Evolutionary conservation across 2,329 filamentous ascomycete genomes (phyloP).

Genomic region (Periglandula ipomoeae): DNA sequence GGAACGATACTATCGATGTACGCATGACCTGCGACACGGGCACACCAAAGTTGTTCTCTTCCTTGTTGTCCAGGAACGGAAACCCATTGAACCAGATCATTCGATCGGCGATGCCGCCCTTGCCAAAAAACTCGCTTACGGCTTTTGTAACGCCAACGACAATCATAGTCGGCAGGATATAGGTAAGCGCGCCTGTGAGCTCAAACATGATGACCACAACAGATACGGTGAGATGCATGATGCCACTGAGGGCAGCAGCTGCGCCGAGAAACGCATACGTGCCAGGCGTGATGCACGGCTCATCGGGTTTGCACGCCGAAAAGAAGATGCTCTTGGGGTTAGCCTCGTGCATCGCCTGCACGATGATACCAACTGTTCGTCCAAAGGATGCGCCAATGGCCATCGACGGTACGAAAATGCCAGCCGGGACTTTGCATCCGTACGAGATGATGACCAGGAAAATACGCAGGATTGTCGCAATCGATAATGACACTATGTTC

Average conservation of each 20-base stretch:
- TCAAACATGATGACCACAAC: slow-evolving; percentile 99
- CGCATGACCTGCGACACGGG: slow-evolving; percentile 90
- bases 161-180: slow-evolving; percentile 98
- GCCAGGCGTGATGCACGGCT: slow-evolving; percentile 92
- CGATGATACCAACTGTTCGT: slow-evolving; percentile 85
- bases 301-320: slow-evolving; percentile 77
- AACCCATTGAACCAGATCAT: slow-evolving; percentile 99
- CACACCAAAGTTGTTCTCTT: slow-evolving; percentile 93
- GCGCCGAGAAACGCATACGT: slow-evolving; percentile 95
- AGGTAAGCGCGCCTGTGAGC: slow-evolving; percentile 90
- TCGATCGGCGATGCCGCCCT: slow-evolving; percentile 90
- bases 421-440: slow-evolving; percentile 93
- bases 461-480: slow-evolving; percentile 73
- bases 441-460: slow-evolving; percentile 92
- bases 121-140: slow-evolving; percentile 83
- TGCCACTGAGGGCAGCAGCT: slow-evolving; percentile 82
- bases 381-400: slow-evolving; percentile 92
- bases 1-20: slow-evolving; percentile 62
- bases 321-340: slow-evolving; percentile 81
- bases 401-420: slow-evolving; percentile 98
- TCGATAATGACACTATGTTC: slow-evolving; percentile 67
- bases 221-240: slow-evolving; percentile 96
- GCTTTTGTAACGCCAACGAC: slow-evolving; percentile 95
- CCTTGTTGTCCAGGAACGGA: slow-evolving; percentile 93
- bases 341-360: slow-evolving; percentile 78